Percentiles rank a stretch among this genome's conserved stretches.
Evolutionary conservation across 495 filamentous ascomycete species (phyloP).

Genomic region (Tricharina praecox): DNA sequence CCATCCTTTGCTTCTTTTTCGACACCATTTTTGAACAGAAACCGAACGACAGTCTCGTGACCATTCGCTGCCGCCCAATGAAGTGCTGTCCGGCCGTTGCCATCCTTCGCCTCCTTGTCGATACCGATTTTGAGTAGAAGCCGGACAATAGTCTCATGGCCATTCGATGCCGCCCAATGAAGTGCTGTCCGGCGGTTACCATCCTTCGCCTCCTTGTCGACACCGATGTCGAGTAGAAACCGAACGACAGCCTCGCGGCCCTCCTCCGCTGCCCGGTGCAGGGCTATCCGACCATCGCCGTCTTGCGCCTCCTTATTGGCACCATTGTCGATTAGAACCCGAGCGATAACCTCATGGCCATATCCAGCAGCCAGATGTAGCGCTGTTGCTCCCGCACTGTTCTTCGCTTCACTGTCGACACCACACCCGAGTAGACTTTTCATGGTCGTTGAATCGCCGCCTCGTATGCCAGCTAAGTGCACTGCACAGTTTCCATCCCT

Average conservation of each 20-base stretch:
- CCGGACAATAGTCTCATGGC: neutral
- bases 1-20: too few species aligned
- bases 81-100: constrained; percentile 9
- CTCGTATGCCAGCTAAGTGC: too few species aligned
- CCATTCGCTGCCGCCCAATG: constrained; percentile 4
- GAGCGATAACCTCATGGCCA: neutral
- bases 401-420: neutral
- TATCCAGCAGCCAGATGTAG: neutral
- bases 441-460: too few species aligned
- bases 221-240: neutral
- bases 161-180: neutral
- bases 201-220: neutral
- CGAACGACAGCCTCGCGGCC: neutral
- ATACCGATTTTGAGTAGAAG: neutral
- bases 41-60: constrained; percentile 1
- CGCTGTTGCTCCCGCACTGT: neutral
- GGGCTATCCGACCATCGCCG: neutral
- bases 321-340: neutral
- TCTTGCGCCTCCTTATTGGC: neutral
- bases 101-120: neutral
- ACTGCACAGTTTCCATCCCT: too few species aligned
- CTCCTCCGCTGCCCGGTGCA: neutral
- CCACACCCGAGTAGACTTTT: too few species aligned
- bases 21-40: constrained; percentile 7
- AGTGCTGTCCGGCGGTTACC: neutral